Base-by-base conservation (phyloP, 768 basidiomycete genomes). In the Naganishia onofrii region DNA sequence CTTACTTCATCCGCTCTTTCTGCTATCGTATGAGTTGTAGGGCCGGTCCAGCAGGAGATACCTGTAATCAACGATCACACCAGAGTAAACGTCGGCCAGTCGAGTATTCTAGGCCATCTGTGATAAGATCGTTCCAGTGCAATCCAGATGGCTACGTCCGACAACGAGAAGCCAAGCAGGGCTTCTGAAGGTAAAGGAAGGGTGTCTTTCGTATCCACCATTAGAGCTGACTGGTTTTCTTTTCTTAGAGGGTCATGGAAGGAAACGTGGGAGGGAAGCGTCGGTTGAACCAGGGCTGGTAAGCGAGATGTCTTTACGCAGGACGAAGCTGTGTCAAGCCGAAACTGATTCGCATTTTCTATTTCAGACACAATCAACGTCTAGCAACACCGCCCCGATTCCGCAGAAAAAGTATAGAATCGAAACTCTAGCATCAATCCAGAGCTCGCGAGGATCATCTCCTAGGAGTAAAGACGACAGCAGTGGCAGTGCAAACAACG, bases 391-490 rank as follows among this genome's bases (percentile, higher is more conserved):
- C 6, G 28, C 17, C 19, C 17, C 68, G 10, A 48, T 69, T 32
- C 44, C 68, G 10, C 21, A 36, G 44, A 69, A 69, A 42, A 69
- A 69, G 68, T 58, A 69, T 57, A 31, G 68, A 36, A 63, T 42
- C 21, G 68, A 69, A 34, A 19, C 42, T 0, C 68, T 58, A 7
- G 44, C 68, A 32, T 52, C 42, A 21, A 23, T 36, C 19, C 31
- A 29, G 38, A 48, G 56, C 26, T 52, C 55, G 19, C 56, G 56
- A 21, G 56, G 56, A 26, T 32, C 56, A 23, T 46, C 56, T 0
- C 56, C 68, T 1, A 34, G 31, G 32, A 53, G 44, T 23, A 53
- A 70, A n/a, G 51, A 60, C 42, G 68, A 34, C 29, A 28, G 46
- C 60, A 44, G 55, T 19, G 48, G 60, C 46, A 42, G 31, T 8